A percentile compares a stretch with the other conserved stretches of the same genome.
Evolutionary conservation across 1,284 basidiomycete genomes (phyloP).

Genomic region (Rhodotorula sp.): DNA sequence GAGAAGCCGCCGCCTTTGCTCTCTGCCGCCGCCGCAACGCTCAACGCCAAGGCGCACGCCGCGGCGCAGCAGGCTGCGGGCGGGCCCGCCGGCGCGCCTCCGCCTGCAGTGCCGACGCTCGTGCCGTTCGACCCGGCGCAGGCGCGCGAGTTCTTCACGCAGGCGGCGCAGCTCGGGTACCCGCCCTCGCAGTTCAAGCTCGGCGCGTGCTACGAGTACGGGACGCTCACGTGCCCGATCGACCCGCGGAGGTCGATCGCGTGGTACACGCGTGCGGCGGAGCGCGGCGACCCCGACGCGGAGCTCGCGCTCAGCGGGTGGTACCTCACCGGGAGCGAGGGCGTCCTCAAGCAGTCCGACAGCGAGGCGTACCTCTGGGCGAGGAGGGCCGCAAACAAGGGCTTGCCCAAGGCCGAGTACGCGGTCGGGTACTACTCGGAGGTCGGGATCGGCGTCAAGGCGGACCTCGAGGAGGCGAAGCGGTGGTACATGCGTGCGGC

Average conservation of each 20-base stretch:
- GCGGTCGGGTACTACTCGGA: conserved; percentile 95
- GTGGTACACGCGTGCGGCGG: conserved; percentile 98
- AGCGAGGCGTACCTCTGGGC: conserved; percentile 81
- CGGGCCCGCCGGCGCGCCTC: conserved; percentile 4
- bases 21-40: conserved; percentile 51
- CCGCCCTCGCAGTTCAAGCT: conserved; percentile 93
- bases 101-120: conserved; percentile 21
- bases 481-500: conserved; percentile 98
- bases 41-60: conserved; percentile 28
- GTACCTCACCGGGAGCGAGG: conserved; percentile 73
- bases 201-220: conserved; percentile 93
- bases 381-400: conserved; percentile 53
- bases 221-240: conserved; percentile 81
- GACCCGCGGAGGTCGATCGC: conserved; percentile 92
- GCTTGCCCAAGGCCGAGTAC: conserved; percentile 62
- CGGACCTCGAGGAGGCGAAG: conserved; percentile 93
- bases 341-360: conserved; percentile 94
- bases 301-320: conserved; percentile 95
- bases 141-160: conserved; percentile 84
- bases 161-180: conserved; percentile 91
- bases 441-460: conserved; percentile 95
- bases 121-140: conserved; percentile 65
- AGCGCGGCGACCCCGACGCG: conserved; percentile 74
- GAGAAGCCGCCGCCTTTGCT: conserved; percentile 64
- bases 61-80: conserved; percentile 52